Conservation (phyloP, 768 basidiomycete species). For the Pisolithus albus region DNA sequence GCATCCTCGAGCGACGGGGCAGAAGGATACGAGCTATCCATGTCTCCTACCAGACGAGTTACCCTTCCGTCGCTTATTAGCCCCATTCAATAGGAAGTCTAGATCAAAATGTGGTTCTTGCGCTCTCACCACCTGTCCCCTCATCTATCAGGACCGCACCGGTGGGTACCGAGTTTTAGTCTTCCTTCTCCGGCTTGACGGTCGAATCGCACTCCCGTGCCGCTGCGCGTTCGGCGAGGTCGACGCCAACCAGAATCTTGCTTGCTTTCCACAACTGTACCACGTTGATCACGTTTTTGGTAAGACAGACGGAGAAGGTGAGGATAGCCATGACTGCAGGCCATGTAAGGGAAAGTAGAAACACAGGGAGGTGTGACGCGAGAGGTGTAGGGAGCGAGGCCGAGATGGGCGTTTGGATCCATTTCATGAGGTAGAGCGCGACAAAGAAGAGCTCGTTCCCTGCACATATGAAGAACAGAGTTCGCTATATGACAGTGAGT, state of each 20-base stretch:
- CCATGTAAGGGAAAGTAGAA: slow-evolving; percentile 51
- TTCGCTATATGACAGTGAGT: slow-evolving; percentile 42
- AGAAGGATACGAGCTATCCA: too few species aligned
- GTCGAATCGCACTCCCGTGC: slow-evolving; percentile 35
- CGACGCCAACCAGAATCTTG: slow-evolving; percentile 89
- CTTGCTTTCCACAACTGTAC: slow-evolving; percentile 99
- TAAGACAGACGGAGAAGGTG: slow-evolving; percentile 60
- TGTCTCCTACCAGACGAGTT: not conserved
- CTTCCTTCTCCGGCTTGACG: slow-evolving; percentile 3
- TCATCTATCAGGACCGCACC: not conserved
- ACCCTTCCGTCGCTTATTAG: not conserved
- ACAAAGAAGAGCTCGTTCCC: slow-evolving; percentile 97
- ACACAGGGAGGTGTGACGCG: slow-evolving; percentile 11
- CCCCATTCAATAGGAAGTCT: not conserved
- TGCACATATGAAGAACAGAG: slow-evolving; percentile 88
- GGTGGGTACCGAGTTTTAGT: not conserved
- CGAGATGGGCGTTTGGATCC: slow-evolving; percentile 65
- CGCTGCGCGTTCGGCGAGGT: slow-evolving; percentile 76
- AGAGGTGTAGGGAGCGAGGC: slow-evolving; percentile 10
- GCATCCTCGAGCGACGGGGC: too few species aligned
- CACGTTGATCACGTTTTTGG: slow-evolving; percentile 89
- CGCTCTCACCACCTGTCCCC: not conserved
- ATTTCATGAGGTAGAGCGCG: slow-evolving; percentile 87
- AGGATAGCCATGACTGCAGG: slow-evolving; percentile 62
- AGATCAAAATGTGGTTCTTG: not conserved